These are phyloP conservation scores for Phytopythium ostracodes DNA, from an alignment of 352 stramenopile species.

Conservation along the genomic window DNA sequence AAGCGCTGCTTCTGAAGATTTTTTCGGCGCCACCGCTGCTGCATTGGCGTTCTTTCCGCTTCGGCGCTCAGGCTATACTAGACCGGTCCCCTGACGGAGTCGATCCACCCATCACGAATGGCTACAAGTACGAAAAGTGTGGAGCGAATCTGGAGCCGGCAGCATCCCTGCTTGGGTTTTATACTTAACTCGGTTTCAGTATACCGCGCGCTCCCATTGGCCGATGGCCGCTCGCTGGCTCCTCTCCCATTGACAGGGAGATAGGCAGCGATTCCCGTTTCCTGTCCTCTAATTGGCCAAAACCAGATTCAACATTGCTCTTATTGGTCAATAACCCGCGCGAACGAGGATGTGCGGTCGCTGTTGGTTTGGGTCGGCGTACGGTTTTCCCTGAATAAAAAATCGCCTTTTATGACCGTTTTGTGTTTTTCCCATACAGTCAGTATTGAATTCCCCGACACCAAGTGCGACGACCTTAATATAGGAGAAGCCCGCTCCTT, in stretches of 20 bases:
- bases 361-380: background rate
- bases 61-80: too few relatives aligned
- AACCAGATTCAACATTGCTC: background rate
- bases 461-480: background rate
- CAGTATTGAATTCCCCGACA: background rate
- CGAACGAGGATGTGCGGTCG: background rate
- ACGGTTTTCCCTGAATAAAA: background rate
- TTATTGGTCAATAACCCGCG: background rate
- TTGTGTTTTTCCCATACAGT: background rate
- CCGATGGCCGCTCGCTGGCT: background rate
- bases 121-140: background rate
- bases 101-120: slow-evolving; percentile 2
- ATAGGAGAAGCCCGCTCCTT: background rate
- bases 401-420: background rate
- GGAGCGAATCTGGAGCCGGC: slow-evolving; percentile 1
- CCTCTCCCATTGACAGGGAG: slow-evolving; percentile 1
- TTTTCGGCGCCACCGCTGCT: background rate
- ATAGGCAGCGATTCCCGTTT: too few relatives aligned
- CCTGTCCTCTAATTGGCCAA: background rate
- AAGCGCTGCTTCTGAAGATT: slow-evolving; percentile 1
- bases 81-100: background rate
- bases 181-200: background rate
- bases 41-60: too few relatives aligned
- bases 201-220: background rate
- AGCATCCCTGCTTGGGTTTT: background rate